phyloP scores from a whole-genome alignment of 345 rosid genomes.

The Rubroshorea leprosula region DNA sequence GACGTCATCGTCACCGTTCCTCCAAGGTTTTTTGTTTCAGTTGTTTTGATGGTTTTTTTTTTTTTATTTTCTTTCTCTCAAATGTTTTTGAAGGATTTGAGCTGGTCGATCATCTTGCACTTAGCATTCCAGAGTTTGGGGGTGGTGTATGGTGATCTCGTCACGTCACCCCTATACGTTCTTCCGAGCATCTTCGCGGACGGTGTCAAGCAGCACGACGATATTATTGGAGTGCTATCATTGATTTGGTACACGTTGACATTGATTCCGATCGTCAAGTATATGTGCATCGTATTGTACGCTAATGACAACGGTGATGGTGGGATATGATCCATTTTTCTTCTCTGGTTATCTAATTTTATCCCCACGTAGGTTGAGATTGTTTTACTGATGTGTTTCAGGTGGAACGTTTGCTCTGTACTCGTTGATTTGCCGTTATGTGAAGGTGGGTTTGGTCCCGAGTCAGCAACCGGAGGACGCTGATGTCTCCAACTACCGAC shows the following conservation, averaged over 20 bases:
- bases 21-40: not conserved
- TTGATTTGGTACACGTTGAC: conserved; percentile 13
- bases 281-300: conserved; percentile 10
- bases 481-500: conserved; percentile 28
- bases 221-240: conserved; percentile 9
- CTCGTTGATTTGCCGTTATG: conserved; percentile 42
- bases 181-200: not conserved
- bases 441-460: conserved; percentile 43
- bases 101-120: conserved; percentile 3
- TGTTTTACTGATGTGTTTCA: no score
- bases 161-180: conserved; percentile 15
- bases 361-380: no score
- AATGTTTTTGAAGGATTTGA: not conserved
- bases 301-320: conserved; percentile 21
- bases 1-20: not conserved
- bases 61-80: no score
- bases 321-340: not conserved
- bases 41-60: no score
- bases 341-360: no score
- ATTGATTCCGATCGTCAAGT: conserved; percentile 11
- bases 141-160: conserved; percentile 13
- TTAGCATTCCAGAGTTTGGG: conserved; percentile 20
- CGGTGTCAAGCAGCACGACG: conserved; percentile 3
- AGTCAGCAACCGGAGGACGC: conserved; percentile 38
- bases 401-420: conserved; percentile 58